Evolutionary conservation across 2,329 filamentous ascomycete genomes (phyloP).

Genomic region (Lithohypha guttulata): DNA sequence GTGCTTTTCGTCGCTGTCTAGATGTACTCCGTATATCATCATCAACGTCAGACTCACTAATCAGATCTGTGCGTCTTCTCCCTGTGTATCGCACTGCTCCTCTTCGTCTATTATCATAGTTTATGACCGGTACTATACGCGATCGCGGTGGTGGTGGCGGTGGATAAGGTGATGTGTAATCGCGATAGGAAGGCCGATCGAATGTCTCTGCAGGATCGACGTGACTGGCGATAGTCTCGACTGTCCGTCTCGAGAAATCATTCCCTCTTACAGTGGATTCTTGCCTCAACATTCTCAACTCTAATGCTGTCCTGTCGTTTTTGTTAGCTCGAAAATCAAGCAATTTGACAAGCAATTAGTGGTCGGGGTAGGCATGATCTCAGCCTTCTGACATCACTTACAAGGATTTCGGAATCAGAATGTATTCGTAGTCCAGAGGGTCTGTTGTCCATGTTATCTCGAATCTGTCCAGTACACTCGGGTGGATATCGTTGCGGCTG

Average conservation of each 20-base stretch:
- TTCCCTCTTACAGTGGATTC: not conserved
- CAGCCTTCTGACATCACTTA: too few relatives aligned
- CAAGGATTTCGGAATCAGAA: not conserved
- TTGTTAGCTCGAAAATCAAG: too few relatives aligned
- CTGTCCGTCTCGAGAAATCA: not conserved
- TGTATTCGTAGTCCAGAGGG: constrained; percentile 4
- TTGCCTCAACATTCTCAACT: not conserved
- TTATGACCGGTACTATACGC: too few relatives aligned
- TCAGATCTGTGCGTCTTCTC: not conserved
- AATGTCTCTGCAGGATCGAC: not conserved
- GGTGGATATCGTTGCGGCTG: not conserved
- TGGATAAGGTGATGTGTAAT: too few relatives aligned
- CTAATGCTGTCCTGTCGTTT: too few relatives aligned
- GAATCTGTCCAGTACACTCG: not conserved
- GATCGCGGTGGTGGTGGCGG: too few relatives aligned
- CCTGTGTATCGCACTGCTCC: not conserved
- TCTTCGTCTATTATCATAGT: not conserved
- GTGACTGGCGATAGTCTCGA: not conserved
- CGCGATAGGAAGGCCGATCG: not conserved
- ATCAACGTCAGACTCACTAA: too few relatives aligned
- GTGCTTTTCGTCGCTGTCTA: too few relatives aligned
- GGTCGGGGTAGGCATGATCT: too few relatives aligned
- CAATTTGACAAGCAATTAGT: too few relatives aligned
- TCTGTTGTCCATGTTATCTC: not conserved
- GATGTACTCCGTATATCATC: too few relatives aligned